These are phyloP conservation scores for Talaromyces thailandensis DNA, from an alignment of 495 filamentous ascomycete genomes.

Conservation along the genomic window DNA sequence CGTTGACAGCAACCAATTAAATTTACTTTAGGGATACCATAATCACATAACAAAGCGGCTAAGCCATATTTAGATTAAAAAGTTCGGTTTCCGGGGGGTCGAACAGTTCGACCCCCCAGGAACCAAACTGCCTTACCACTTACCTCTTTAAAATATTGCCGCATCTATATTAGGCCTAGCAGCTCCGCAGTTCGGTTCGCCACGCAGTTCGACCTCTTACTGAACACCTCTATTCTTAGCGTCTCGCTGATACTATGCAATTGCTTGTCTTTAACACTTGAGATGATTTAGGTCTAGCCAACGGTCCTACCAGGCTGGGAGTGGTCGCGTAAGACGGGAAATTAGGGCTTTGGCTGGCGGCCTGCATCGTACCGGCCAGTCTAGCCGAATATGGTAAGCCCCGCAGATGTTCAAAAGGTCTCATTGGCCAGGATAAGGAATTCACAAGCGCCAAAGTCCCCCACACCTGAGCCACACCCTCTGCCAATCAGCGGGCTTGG, in stretches of 20 bases:
- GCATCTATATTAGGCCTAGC: too few relatives aligned
- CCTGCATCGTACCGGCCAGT: neutral
- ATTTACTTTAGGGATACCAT: too few relatives aligned
- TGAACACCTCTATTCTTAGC: neutral
- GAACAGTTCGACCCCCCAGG: too few relatives aligned
- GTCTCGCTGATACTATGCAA: neutral
- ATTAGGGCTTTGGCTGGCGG: neutral
- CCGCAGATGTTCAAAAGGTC: too few relatives aligned
- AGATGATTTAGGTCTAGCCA: neutral
- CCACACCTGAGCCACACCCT: neutral
- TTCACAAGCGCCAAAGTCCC: neutral
- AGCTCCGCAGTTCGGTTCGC: too few relatives aligned
- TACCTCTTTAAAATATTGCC: too few relatives aligned
- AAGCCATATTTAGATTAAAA: too few relatives aligned
- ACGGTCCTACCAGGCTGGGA: neutral
- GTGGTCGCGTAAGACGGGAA: neutral
- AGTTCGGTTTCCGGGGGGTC: too few relatives aligned
- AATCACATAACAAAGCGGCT: too few relatives aligned
- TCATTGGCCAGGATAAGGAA: neutral
- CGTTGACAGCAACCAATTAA: too few relatives aligned
- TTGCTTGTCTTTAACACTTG: neutral
- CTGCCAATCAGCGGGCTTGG: neutral
- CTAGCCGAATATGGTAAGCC: neutral
- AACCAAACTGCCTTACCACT: too few relatives aligned
- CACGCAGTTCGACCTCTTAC: too few relatives aligned